Percentiles rank a stretch among this genome's conserved stretches.
Conservation (phyloP, 306 rosid genomes). For the Amphicarpaea edgeworthii region DNA sequence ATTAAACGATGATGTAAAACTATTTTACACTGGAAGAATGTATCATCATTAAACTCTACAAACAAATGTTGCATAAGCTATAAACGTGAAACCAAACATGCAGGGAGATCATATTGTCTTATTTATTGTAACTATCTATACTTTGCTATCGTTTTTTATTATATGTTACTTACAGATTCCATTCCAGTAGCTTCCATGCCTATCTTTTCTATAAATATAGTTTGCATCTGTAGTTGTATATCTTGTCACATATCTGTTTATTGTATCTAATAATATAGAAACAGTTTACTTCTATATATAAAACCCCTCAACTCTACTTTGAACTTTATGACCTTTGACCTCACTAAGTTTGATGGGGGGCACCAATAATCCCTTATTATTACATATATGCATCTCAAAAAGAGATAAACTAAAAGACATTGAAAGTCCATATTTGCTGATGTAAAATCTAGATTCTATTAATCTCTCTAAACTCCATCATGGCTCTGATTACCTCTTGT, state of each 20-base stretch:
- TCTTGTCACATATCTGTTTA: background rate
- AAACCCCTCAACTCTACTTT: background rate
- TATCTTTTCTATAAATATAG: background rate
- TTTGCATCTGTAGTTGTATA: background rate
- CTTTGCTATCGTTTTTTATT: background rate
- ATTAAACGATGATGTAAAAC: too few relatives aligned
- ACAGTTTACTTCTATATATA: background rate
- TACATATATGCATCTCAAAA: slow-evolving; percentile 15
- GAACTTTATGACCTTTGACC: background rate
- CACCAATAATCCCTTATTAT: background rate
- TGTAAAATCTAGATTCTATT: background rate
- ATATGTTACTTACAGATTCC: background rate
- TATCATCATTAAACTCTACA: too few relatives aligned
- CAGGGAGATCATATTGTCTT: background rate
- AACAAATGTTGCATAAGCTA: too few relatives aligned
- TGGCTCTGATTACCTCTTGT: slow-evolving; percentile 36
- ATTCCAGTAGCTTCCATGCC: background rate
- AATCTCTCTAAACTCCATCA: background rate
- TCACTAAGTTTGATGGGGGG: background rate
- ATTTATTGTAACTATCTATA: background rate
- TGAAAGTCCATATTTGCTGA: background rate
- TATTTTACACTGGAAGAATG: too few relatives aligned
- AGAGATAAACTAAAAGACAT: background rate
- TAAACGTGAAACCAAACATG: background rate
- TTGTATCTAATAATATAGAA: background rate